phyloP scores from a whole-genome alignment of 108 stramenopile species.

The Nannochloropsis gaditana region DNA sequence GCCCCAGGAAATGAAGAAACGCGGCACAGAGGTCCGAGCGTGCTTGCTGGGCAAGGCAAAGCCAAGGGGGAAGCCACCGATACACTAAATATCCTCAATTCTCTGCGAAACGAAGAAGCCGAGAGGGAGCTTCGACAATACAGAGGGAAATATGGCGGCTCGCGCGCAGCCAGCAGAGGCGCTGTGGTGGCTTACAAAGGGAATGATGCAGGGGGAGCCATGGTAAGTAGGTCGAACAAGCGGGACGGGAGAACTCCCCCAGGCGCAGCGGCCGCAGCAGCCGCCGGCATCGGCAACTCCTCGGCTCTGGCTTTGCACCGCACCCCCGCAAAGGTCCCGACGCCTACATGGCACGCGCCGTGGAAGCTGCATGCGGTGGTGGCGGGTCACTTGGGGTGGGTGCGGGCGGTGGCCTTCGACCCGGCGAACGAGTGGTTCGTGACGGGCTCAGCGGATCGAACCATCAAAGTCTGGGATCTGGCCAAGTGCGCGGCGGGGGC shows the following conservation, averaged over 20 bases:
- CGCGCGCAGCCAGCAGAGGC: not conserved
- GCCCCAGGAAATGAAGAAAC: not conserved
- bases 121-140: not conserved
- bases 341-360: conserved; percentile 96
- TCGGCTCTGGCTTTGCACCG: conserved; percentile 35
- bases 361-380: conserved; percentile 89
- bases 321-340: conserved; percentile 64
- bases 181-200: conserved; percentile 22
- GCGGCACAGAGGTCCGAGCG: not conserved
- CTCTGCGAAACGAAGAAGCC: not conserved
- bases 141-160: not conserved
- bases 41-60: not conserved
- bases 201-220: conserved; percentile 31
- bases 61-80: conserved; percentile 8
- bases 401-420: conserved; percentile 91
- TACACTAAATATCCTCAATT: conserved; percentile 9
- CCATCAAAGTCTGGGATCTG: conserved; percentile 93
- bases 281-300: conserved; percentile 6
- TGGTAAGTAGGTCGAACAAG: conserved; percentile 30
- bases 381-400: conserved; percentile 91
- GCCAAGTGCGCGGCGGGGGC: conserved; percentile 87
- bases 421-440: conserved; percentile 92
- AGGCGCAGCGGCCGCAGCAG: conserved; percentile 34
- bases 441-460: conserved; percentile 91
- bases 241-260: not conserved